A percentile compares a stretch with the other conserved stretches of the same genome.
Conservation (phyloP, 2,329 filamentous ascomycete genomes). For the Aureobasidium vineae region DNA sequence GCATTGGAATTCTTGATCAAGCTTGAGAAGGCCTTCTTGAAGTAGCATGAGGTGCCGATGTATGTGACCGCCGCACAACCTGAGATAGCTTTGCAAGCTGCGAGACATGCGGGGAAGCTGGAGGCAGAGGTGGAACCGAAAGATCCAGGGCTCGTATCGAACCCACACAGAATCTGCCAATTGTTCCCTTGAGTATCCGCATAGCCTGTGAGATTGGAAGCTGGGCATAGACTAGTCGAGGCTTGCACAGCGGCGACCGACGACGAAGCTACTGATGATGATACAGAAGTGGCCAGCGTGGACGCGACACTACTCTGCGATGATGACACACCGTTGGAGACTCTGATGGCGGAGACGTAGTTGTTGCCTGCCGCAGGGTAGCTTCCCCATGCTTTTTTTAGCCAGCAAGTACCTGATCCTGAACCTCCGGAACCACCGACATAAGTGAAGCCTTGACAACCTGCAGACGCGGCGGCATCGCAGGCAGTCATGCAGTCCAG, state of each 20-base stretch:
- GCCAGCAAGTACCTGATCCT: conserved; percentile 31
- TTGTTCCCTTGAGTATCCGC: conserved; percentile 10
- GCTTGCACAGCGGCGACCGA: not conserved
- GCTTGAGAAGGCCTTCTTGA: conserved; percentile 21
- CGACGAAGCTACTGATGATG: conserved; percentile 25
- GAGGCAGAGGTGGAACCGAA: not conserved
- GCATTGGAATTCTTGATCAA: not conserved
- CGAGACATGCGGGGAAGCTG: conserved; percentile 3
- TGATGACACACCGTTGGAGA: conserved; percentile 7
- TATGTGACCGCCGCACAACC: conserved; percentile 24
- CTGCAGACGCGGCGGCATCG: conserved; percentile 24
- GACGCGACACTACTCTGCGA: conserved; percentile 26
- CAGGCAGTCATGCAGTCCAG: conserved; percentile 29
- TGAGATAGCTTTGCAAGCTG: conserved; percentile 17
- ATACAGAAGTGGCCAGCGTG: not conserved
- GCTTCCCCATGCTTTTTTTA: conserved; percentile 30
- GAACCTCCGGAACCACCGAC: conserved; percentile 31
- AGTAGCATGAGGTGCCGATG: conserved; percentile 27
- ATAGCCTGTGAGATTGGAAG: conserved; percentile 5
- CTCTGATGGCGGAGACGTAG: conserved; percentile 25
- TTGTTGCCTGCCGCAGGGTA: conserved; percentile 24
- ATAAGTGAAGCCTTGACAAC: conserved; percentile 29
- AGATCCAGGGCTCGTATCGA: conserved; percentile 12
- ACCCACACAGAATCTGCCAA: conserved; percentile 23
- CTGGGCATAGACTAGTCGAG: conserved; percentile 3